Evolutionary conservation across 2,329 filamentous ascomycete species (phyloP), one percentile per base, ranked within the genome.

Genomic region (Cytospora chrysosperma): DNA sequence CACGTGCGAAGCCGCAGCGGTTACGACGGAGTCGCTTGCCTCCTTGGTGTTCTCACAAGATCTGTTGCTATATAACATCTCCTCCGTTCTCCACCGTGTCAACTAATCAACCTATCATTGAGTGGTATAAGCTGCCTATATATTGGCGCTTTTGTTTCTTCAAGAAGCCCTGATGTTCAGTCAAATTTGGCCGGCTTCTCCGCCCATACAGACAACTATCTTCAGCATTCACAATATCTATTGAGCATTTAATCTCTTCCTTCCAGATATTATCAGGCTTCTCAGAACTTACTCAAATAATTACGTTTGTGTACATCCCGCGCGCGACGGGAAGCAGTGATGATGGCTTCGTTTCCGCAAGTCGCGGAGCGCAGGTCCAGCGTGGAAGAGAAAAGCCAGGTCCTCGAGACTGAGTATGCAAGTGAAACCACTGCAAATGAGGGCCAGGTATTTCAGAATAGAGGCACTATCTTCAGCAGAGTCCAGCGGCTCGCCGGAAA

Each of bases 401-500:
- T 56, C 7, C 24, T 55, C n/a, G 34, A 60, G 27, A 27, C 34
- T 15, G 37, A 54, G 13, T 50, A 47, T 43, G 59, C n/a, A 52
- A 26, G 0, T 9, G 21, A 54, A 13, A 21, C 26, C 24, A 43
- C 15, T 24, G 8, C 26, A 4, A 26, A 27, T 34, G 26, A 30
- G n/a, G 55, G 6, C 9, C 37, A 24, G n/a, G 15, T 15, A 21
- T 37, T 21, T 7, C 40, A 65, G 30, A 19, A 63, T 19, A 71
- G 69, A 62, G 50, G 63, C 47, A 56, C 47, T 24, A 21, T 73
- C 3, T 73, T 71, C 53, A 72, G 72, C 12, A 74, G 67, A 65
- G 67, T 87, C 0, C 88, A 93, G 73, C 82, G 85, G 32, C 70
- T 90, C 17, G 88, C 87, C 0, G 86, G 83, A 51, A 86, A 81